Percentiles rank a stretch among this genome's conserved stretches.
These are phyloP conservation scores for Cichorium intybus DNA, from an alignment of 140 eudicot genomes.

Conservation along the genomic window DNA sequence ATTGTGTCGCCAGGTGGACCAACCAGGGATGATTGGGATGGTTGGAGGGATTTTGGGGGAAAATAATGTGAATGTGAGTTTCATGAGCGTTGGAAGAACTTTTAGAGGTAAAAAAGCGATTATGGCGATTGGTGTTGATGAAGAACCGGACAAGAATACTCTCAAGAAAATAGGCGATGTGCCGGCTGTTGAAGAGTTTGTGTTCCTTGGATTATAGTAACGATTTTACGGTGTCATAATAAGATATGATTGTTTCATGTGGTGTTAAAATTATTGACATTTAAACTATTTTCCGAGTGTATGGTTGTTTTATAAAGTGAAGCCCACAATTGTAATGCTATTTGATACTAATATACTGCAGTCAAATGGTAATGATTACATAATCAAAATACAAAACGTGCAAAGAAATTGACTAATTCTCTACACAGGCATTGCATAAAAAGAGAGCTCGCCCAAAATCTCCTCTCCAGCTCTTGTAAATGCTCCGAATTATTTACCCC, in stretches of 20 bases:
- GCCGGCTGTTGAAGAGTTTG: conserved; percentile 71
- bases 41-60: conserved; percentile 81
- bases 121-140: conserved; percentile 90
- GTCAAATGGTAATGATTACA: neutral
- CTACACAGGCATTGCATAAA: too few species aligned
- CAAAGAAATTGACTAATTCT: neutral
- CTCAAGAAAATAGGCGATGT: conserved; percentile 70
- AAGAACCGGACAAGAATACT: conserved; percentile 59
- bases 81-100: conserved; percentile 87
- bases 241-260: too few species aligned
- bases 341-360: neutral
- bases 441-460: neutral
- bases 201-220: conserved; percentile 54
- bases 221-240: neutral
- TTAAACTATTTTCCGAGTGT: too few species aligned
- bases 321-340: too few species aligned
- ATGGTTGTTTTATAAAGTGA: too few species aligned
- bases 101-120: conserved; percentile 56
- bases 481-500: conserved; percentile 23
- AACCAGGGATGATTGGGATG: conserved; percentile 83
- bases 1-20: conserved; percentile 77
- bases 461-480: neutral
- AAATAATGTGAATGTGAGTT: conserved; percentile 69
- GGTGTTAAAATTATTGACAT: too few species aligned
- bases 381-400: neutral